These are phyloP conservation scores for Schwanniomyces polymorphus DNA, from an alignment of 805 yeast genomes.

Conservation along the genomic window DNA sequence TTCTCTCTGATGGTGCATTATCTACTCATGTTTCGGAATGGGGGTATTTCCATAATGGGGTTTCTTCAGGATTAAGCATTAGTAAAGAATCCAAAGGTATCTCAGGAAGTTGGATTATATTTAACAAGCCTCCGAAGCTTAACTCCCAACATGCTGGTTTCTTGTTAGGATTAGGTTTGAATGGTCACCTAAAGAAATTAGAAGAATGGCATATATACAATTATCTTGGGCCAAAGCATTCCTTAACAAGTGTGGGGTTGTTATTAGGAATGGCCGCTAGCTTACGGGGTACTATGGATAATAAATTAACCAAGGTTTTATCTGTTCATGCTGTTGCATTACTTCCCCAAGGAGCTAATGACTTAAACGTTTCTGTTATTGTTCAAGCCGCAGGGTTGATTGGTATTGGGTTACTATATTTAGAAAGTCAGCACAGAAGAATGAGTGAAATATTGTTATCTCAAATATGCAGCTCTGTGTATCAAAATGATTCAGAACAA, in stretches of 20 bases:
- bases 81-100: conserved; percentile 68
- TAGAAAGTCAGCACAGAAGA: conserved; percentile 75
- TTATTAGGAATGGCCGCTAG: conserved; percentile 93
- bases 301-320: conserved; percentile 82
- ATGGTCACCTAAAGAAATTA: conserved; percentile 77
- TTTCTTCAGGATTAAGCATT: conserved; percentile 78
- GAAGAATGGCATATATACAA: conserved; percentile 98
- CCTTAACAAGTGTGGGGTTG: conserved; percentile 81
- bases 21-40: conserved; percentile 57
- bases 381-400: conserved; percentile 92
- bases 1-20: conserved; percentile 54
- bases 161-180: conserved; percentile 85
- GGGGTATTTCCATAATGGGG: conserved; percentile 94
- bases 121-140: conserved; percentile 69
- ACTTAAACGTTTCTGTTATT: conserved; percentile 74
- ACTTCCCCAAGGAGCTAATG: conserved; percentile 87
- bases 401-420: conserved; percentile 84
- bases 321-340: conserved; percentile 92
- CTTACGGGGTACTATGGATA: conserved; percentile 76
- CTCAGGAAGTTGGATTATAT: conserved; percentile 88
- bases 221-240: conserved; percentile 85
- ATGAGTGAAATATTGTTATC: conserved; percentile 78
- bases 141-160: conserved; percentile 93
- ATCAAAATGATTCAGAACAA: conserved; percentile 53
- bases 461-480: conserved; percentile 60